Conservation (phyloP, 2,329 filamentous ascomycete genomes). For the Neofusicoccum umdonicola region DNA sequence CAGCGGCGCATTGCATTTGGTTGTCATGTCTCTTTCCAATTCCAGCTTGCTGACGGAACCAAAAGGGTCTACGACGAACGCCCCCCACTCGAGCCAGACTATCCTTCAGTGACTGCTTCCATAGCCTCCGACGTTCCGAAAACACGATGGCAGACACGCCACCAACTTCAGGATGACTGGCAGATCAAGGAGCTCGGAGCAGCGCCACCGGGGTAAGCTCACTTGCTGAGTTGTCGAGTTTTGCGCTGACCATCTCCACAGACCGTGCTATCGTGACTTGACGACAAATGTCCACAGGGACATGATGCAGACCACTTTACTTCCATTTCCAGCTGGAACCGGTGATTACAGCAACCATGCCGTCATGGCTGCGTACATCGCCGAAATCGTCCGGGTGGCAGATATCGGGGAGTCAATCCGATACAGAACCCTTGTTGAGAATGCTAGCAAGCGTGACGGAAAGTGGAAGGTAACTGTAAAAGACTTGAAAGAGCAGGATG, state of each 20-base stretch:
- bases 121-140: slow-evolving; percentile 12
- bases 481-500: slow-evolving; percentile 18
- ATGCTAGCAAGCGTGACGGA: slow-evolving; percentile 45
- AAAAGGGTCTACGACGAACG: slow-evolving; percentile 52
- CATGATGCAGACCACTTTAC: slow-evolving; percentile 49
- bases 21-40: no score
- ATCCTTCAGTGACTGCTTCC: slow-evolving; percentile 33
- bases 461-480: slow-evolving; percentile 53
- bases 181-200: slow-evolving; percentile 1
- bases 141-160: neutral
- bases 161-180: slow-evolving; percentile 15
- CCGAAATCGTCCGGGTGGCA: slow-evolving; percentile 53
- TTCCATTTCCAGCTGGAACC: slow-evolving; percentile 59
- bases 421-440: slow-evolving; percentile 61
- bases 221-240: no score
- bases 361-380: slow-evolving; percentile 59
- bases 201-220: slow-evolving; percentile 21
- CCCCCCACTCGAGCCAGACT: slow-evolving; percentile 47
- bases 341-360: slow-evolving; percentile 58
- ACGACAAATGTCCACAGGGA: slow-evolving; percentile 55
- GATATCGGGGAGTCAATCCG: slow-evolving; percentile 51
- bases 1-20: no score
- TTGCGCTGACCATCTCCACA: slow-evolving; percentile 21
- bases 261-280: slow-evolving; percentile 53
- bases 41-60: neutral